A percentile compares a stretch with the other conserved stretches of the same genome.
Evolutionary conservation across 768 basidiomycete genomes (phyloP).

Genomic region (Lactarius tabidus): DNA sequence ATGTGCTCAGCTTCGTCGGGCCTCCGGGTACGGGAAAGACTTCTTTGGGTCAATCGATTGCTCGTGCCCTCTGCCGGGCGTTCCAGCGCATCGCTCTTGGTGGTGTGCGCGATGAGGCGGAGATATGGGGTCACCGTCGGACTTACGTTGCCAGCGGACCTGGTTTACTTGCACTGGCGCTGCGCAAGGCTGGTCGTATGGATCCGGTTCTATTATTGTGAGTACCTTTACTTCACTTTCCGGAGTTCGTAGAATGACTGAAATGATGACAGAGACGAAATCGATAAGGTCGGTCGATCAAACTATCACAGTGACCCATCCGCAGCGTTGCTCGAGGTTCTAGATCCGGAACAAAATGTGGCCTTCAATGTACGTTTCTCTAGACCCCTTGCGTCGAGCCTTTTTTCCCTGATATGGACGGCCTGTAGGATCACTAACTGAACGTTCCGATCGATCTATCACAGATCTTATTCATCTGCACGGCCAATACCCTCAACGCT

Average conservation of each 20-base stretch:
- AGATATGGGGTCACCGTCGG: constrained; percentile 70
- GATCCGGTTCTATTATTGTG: constrained; percentile 78
- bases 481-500: constrained; percentile 85
- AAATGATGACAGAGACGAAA: constrained; percentile 58
- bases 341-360: constrained; percentile 93
- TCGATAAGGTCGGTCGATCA: constrained; percentile 85
- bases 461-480: constrained; percentile 89
- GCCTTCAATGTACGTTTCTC: constrained; percentile 58
- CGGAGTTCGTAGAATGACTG: constrained; percentile 1
- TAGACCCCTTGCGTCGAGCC: neutral
- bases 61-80: constrained; percentile 74
- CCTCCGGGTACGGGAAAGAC: constrained; percentile 93
- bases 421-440: constrained; percentile 78
- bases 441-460: constrained; percentile 86
- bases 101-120: constrained; percentile 90
- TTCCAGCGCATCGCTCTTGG: constrained; percentile 93
- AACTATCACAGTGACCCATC: constrained; percentile 91
- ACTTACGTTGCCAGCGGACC: constrained; percentile 93
- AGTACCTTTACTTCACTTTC: constrained; percentile 23
- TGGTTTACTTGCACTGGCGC: constrained; percentile 79
- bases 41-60: constrained; percentile 84
- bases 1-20: constrained; percentile 65
- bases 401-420: neutral
- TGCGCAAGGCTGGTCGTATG: constrained; percentile 74
- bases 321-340: constrained; percentile 85